Evolutionary conservation across 129 eudicot genomes (phyloP).

Genomic region (Chrysanthemum lavandulifolium): DNA sequence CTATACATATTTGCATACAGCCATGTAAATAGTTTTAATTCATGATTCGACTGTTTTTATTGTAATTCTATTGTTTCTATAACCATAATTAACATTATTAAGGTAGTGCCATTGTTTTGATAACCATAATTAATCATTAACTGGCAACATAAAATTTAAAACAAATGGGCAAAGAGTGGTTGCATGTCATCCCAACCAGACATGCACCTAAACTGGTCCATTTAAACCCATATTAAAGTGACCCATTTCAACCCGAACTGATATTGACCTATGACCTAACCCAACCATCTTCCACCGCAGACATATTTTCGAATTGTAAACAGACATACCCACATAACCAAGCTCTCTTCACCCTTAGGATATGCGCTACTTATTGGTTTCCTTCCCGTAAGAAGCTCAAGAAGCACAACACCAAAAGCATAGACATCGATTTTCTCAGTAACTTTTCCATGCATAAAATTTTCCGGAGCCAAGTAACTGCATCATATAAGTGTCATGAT

Average conservation of each 20-base stretch:
- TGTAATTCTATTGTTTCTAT: too few relatives aligned
- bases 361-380: conserved; percentile 78
- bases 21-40: too few relatives aligned
- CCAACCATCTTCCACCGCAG: not conserved
- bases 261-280: not conserved
- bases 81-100: not conserved
- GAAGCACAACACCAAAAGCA: conserved; percentile 93
- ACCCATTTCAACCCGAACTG: not conserved
- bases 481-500: conserved; percentile 16
- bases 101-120: not conserved
- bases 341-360: conserved; percentile 93
- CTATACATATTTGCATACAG: too few relatives aligned
- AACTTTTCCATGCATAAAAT: conserved; percentile 92
- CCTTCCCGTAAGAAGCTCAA: conserved; percentile 92
- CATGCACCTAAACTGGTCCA: not conserved
- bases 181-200: not conserved
- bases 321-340: conserved; percentile 92
- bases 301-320: not conserved
- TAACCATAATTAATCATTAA: not conserved
- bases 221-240: not conserved
- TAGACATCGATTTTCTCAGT: conserved; percentile 87
- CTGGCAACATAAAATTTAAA: not conserved
- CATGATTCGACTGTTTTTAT: too few relatives aligned
- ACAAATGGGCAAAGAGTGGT: not conserved
- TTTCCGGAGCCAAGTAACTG: conserved; percentile 97